Evolutionary conservation across 2,329 filamentous ascomycete species (phyloP).

Genomic region (Tolypocladium ophioglossoides): DNA sequence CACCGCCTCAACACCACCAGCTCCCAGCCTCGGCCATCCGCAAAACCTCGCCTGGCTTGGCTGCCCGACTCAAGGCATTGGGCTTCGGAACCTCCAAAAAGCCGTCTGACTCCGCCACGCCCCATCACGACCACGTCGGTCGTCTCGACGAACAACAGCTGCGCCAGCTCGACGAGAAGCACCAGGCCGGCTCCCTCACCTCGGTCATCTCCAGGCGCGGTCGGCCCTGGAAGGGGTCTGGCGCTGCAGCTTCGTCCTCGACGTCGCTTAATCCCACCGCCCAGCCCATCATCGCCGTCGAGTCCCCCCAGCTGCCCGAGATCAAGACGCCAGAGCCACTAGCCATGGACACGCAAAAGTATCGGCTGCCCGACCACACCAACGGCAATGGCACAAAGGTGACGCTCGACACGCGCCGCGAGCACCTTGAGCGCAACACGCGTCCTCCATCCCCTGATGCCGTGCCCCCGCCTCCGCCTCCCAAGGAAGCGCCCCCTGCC

Average conservation of each 20-base stretch:
- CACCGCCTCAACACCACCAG: conserved; percentile 11
- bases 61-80: conserved; percentile 53
- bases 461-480: conserved; percentile 27
- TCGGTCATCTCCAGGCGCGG: conserved; percentile 52
- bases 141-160: conserved; percentile 62
- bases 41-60: conserved; percentile 54
- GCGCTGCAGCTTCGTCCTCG: conserved; percentile 21
- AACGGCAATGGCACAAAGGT: conserved; percentile 59
- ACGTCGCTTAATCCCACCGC: conserved; percentile 15
- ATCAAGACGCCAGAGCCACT: conserved; percentile 38
- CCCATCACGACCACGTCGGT: conserved; percentile 42
- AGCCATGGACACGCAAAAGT: conserved; percentile 65
- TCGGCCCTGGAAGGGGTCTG: conserved; percentile 61
- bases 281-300: conserved; percentile 14
- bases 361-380: conserved; percentile 59
- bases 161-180: conserved; percentile 56
- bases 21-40: conserved; percentile 26
- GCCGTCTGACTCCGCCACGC: conserved; percentile 14
- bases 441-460: conserved; percentile 26
- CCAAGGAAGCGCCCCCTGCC: conserved; percentile 28
- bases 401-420: conserved; percentile 44
- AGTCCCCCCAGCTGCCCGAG: conserved; percentile 35
- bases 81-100: conserved; percentile 42
- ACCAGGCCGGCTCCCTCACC: conserved; percentile 42
- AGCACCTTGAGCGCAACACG: conserved; percentile 43